These are phyloP conservation scores for Aspergillus persii DNA, from an alignment of 2,329 filamentous ascomycete genomes.

Conservation along the genomic window DNA sequence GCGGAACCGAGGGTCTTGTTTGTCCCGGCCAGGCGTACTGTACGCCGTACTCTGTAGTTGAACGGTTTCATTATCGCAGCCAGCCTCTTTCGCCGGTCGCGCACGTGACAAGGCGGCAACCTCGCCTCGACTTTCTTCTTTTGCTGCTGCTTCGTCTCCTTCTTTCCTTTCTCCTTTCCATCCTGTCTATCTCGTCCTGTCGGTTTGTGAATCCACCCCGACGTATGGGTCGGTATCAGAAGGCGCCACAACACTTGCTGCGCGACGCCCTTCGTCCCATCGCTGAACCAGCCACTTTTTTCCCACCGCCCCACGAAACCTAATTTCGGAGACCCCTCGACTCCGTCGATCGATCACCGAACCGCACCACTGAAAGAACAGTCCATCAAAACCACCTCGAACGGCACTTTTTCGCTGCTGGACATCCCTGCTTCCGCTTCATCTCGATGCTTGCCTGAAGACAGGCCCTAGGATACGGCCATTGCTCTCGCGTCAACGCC, in stretches of 20 bases:
- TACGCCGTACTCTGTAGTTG: too few relatives aligned
- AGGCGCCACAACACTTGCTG: neutral
- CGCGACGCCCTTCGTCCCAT: neutral
- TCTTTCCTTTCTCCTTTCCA: neutral
- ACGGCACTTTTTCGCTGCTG: neutral
- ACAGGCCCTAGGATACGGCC: neutral
- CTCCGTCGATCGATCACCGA: conserved; percentile 21
- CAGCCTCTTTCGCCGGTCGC: neutral
- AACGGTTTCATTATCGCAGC: too few relatives aligned
- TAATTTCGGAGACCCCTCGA: conserved; percentile 25
- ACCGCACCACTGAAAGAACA: neutral
- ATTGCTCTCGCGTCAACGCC: conserved; percentile 21
- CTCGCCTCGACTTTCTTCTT: neutral
- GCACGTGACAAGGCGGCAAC: neutral
- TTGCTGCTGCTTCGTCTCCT: neutral
- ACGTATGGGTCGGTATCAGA: neutral
- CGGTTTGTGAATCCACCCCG: conserved; percentile 1
- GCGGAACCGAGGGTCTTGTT: too few relatives aligned
- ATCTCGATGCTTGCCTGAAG: neutral
- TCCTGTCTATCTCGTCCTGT: neutral
- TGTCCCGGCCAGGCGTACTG: too few relatives aligned
- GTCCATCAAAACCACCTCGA: neutral
- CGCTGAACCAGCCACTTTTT: conserved; percentile 7
- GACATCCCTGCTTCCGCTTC: neutral
- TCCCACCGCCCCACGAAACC: conserved; percentile 28